These are phyloP conservation scores for Prunus davidiana DNA, from an alignment of 306 rosid genomes.

Conservation along the genomic window DNA sequence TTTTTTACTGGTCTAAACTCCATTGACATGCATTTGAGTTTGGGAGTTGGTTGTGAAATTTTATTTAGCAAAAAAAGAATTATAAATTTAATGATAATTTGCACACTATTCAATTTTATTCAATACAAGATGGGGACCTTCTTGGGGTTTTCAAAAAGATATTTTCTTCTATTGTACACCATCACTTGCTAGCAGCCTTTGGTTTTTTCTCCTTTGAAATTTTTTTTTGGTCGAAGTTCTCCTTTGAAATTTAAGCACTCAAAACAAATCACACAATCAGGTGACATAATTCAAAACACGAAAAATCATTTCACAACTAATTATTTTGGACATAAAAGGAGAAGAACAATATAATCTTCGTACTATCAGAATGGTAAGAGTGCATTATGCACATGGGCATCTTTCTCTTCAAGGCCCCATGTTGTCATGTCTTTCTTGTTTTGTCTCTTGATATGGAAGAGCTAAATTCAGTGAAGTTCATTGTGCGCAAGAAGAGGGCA, in stretches of 20 bases:
- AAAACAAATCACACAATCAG: neutral
- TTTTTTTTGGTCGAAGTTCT: neutral
- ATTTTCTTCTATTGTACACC: neutral
- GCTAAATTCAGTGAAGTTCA: neutral
- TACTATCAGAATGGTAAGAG: neutral
- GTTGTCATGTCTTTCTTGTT: neutral
- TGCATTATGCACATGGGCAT: neutral
- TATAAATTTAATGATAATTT: neutral
- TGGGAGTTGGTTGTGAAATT: slow-evolving; percentile 20
- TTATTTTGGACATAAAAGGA: no score
- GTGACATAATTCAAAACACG: neutral
- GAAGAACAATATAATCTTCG: neutral
- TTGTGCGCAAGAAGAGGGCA: neutral
- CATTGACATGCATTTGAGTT: no score
- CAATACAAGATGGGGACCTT: neutral
- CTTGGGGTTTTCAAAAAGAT: neutral
- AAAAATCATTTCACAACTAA: neutral
- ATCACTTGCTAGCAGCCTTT: neutral
- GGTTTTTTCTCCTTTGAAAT: neutral
- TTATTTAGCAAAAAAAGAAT: slow-evolving; percentile 9
- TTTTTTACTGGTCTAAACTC: no score
- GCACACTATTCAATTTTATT: neutral
- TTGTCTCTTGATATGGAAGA: neutral
- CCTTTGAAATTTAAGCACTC: neutral
- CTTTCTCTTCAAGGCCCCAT: neutral